A percentile compares a stretch with the other conserved stretches of the same genome.
Conservation (phyloP, 768 basidiomycete species). For the Inosperma sp. region DNA sequence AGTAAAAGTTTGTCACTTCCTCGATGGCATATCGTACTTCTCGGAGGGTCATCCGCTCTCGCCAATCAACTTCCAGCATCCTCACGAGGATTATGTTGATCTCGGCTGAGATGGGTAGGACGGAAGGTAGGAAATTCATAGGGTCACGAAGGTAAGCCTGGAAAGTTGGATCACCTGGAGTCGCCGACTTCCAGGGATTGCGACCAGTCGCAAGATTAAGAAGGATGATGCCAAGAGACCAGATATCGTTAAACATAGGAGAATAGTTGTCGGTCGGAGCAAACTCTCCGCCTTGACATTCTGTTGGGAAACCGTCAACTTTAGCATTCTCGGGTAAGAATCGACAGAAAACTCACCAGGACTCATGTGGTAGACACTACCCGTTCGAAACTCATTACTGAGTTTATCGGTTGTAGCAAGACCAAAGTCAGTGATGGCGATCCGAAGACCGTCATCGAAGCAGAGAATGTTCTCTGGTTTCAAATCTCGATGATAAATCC, state of each 20-base stretch:
- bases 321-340: slow-evolving; percentile 7
- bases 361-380: slow-evolving; percentile 96
- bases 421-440: slow-evolving; percentile 95
- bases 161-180: slow-evolving; percentile 83
- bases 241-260: slow-evolving; percentile 88
- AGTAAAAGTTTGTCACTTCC: slow-evolving; percentile 58
- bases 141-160: slow-evolving; percentile 85
- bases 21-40: slow-evolving; percentile 54
- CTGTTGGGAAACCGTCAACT: slow-evolving; percentile 36
- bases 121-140: slow-evolving; percentile 74
- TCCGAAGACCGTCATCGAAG: slow-evolving; percentile 72
- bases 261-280: slow-evolving; percentile 75
- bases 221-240: slow-evolving; percentile 95
- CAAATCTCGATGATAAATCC: slow-evolving; percentile 95
- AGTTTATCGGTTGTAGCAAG: slow-evolving; percentile 85
- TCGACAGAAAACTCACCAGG: slow-evolving; percentile 55
- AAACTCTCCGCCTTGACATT: slow-evolving; percentile 86
- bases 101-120: slow-evolving; percentile 77
- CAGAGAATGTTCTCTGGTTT: slow-evolving; percentile 97
- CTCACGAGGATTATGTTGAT: slow-evolving; percentile 73
- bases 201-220: slow-evolving; percentile 96
- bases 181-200: slow-evolving; percentile 98
- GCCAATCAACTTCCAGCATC: slow-evolving; percentile 63
- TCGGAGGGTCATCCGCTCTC: slow-evolving; percentile 39
- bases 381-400: slow-evolving; percentile 90